These are phyloP conservation scores for Avena sativa DNA, from an alignment of 176 grass and related monocot genomes.

Conservation along the genomic window DNA sequence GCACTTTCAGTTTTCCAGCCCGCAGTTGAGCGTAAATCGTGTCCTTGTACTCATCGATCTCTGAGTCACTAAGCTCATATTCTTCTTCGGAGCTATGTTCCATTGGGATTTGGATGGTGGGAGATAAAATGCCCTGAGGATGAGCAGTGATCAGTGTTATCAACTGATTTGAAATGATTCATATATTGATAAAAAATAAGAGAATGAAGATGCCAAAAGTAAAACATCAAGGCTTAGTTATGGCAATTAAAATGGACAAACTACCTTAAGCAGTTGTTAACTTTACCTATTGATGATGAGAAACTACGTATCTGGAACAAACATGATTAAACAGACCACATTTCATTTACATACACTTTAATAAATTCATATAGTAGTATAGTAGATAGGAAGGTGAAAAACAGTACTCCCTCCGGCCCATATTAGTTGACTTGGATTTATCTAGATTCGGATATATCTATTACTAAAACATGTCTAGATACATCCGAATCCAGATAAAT, in stretches of 20 bases:
- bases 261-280: neutral
- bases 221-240: no score
- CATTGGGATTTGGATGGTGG: slow-evolving; percentile 43
- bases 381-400: neutral
- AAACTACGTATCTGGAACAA: neutral
- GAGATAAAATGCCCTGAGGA: slow-evolving; percentile 12
- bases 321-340: neutral
- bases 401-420: neutral
- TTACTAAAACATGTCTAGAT: no score
- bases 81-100: slow-evolving; percentile 52
- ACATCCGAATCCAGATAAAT: no score
- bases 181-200: neutral
- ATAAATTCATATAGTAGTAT: neutral
- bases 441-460: no score
- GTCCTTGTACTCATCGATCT: slow-evolving; percentile 57
- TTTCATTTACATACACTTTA: neutral
- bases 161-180: neutral
- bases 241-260: neutral
- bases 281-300: neutral
- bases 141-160: neutral
- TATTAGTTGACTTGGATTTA: no score
- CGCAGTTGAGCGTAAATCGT: slow-evolving; percentile 41
- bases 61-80: slow-evolving; percentile 76
- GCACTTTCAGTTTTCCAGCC: slow-evolving; percentile 35
- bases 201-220: neutral